phyloP scores from a whole-genome alignment of 2,329 filamentous ascomycete genomes.

The Cladosporium sphaerospermum region DNA sequence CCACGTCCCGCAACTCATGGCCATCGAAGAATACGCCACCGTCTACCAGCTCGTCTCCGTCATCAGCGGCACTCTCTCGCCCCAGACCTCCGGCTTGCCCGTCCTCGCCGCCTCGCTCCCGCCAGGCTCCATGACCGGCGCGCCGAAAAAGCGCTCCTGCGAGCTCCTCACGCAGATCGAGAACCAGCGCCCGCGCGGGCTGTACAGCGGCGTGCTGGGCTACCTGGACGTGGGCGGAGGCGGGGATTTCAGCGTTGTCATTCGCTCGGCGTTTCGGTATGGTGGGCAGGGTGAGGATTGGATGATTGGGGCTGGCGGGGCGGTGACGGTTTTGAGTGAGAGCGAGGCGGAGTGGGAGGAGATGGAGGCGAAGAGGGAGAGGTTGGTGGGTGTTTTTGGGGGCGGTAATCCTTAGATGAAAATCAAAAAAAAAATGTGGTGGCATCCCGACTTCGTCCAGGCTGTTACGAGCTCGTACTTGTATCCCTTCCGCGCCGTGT shows the following conservation, averaged over 20 bases:
- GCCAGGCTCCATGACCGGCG: slow-evolving; percentile 93
- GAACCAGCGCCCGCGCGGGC: slow-evolving; percentile 54
- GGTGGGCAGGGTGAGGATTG: slow-evolving; percentile 58
- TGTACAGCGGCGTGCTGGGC: slow-evolving; percentile 85
- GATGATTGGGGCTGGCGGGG: slow-evolving; percentile 84
- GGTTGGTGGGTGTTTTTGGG: slow-evolving; percentile 18
- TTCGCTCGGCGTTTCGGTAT: slow-evolving; percentile 72
- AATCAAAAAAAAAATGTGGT: too few species aligned
- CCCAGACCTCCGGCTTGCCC: slow-evolving; percentile 59
- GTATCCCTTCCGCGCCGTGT: too few species aligned
- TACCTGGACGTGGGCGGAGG: slow-evolving; percentile 81
- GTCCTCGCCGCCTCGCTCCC: slow-evolving; percentile 73
- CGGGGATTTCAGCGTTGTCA: slow-evolving; percentile 88
- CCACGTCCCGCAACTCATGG: slow-evolving; percentile 68
- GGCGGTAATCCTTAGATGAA: not conserved
- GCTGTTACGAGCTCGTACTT: too few species aligned
- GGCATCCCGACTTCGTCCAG: too few species aligned
- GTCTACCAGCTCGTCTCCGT: slow-evolving; percentile 90
- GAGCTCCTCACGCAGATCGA: slow-evolving; percentile 72
- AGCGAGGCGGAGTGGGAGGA: slow-evolving; percentile 79
- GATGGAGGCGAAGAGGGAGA: slow-evolving; percentile 54
- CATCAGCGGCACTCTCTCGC: slow-evolving; percentile 60
- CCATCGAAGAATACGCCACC: slow-evolving; percentile 83
- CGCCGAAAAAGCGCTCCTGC: slow-evolving; percentile 88
- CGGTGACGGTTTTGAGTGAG: slow-evolving; percentile 78